Percentiles rank a stretch among this genome's conserved stretches.
Evolutionary conservation across 2,329 filamentous ascomycete species (phyloP).

Genomic region (Colletotrichum sp.): DNA sequence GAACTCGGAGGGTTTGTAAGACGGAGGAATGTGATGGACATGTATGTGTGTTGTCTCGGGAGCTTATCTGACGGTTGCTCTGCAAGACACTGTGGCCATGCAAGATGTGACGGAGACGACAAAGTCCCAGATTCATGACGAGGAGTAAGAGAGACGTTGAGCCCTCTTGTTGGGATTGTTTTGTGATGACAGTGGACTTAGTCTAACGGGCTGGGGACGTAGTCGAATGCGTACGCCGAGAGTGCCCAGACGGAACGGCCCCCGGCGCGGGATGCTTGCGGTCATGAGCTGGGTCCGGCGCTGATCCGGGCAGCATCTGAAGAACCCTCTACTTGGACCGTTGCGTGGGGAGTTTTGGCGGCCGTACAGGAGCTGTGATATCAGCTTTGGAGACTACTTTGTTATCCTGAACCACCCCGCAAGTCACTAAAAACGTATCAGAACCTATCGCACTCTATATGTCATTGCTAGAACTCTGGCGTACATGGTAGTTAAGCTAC

Average conservation of each 20-base stretch:
- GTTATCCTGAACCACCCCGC: not conserved
- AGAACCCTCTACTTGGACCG: not conserved
- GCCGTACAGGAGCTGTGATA: not conserved
- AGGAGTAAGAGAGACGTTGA: not conserved
- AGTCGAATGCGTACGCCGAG: not conserved
- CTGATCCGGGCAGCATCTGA: not conserved
- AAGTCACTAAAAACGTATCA: not conserved
- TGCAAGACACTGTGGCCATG: not conserved
- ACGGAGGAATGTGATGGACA: not conserved
- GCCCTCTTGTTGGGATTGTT: not conserved
- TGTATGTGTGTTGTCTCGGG: not conserved
- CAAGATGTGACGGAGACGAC: not conserved
- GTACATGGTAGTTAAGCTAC: not conserved
- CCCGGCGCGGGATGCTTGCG: not conserved
- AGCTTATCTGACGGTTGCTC: not conserved
- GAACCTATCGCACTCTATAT: not conserved
- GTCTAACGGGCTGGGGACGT: not conserved
- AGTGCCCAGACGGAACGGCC: not conserved
- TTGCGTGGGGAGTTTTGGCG: not conserved
- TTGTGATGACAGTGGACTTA: not conserved
- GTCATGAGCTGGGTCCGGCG: not conserved
- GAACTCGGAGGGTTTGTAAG: not conserved
- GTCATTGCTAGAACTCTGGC: not conserved
- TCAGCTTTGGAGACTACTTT: not conserved
- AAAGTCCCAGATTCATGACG: not conserved